Conservation (phyloP, 2,329 filamentous ascomycete species). For the Ophiostoma sp. region DNA sequence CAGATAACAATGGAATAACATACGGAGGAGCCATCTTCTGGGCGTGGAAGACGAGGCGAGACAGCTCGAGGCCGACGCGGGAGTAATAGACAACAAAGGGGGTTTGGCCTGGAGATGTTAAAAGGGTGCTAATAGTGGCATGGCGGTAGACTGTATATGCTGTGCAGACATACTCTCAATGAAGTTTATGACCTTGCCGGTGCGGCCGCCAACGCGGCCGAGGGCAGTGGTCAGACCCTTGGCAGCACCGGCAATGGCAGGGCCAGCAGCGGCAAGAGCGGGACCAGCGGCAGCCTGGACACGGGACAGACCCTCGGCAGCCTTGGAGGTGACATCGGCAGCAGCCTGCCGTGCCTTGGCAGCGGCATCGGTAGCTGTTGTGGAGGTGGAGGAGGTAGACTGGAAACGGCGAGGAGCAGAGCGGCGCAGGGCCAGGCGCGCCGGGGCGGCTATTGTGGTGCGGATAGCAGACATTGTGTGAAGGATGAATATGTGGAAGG, state of each 20-base stretch:
- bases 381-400: slow-evolving; percentile 46
- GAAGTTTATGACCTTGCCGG: slow-evolving; percentile 70
- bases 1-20: slow-evolving; percentile 40
- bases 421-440: slow-evolving; percentile 28
- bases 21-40: slow-evolving; percentile 96
- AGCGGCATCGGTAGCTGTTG: slow-evolving; percentile 42
- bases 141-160: neutral
- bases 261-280: slow-evolving; percentile 70
- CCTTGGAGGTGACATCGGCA: slow-evolving; percentile 54
- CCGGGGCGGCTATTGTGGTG: slow-evolving; percentile 37
- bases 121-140: neutral
- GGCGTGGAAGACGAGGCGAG: slow-evolving; percentile 77
- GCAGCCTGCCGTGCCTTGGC: slow-evolving; percentile 38
- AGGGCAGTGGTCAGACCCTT: slow-evolving; percentile 61
- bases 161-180: slow-evolving; percentile 68
- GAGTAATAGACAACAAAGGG: slow-evolving; percentile 89
- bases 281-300: slow-evolving; percentile 76
- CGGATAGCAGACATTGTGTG: slow-evolving; percentile 30
- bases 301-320: slow-evolving; percentile 73
- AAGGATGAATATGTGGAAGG: neutral
- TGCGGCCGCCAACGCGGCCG: slow-evolving; percentile 74
- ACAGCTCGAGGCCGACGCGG: slow-evolving; percentile 79
- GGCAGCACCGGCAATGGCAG: slow-evolving; percentile 68
- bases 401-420: slow-evolving; percentile 53
- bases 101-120: slow-evolving; percentile 59